Conservation (phyloP, 2,329 filamentous ascomycete genomes). For the Tolypocladium endophyticum region DNA sequence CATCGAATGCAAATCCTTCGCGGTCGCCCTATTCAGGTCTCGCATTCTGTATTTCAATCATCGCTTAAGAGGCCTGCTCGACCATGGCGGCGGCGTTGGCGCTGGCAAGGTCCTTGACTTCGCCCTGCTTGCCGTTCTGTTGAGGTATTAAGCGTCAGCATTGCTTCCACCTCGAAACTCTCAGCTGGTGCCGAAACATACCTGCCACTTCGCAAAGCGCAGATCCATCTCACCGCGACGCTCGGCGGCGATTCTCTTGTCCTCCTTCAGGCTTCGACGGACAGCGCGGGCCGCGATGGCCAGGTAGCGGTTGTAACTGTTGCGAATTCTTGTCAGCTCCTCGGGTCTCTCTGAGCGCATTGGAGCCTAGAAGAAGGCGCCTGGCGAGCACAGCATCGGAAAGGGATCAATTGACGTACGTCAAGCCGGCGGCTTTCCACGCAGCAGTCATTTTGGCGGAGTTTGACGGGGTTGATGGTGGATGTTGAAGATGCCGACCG, state of each 20-base stretch:
- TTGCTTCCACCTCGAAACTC: not conserved
- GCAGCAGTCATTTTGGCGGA: slow-evolving; percentile 81
- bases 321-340: slow-evolving; percentile 22
- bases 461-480: slow-evolving; percentile 18
- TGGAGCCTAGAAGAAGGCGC: not conserved
- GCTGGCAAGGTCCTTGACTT: slow-evolving; percentile 59
- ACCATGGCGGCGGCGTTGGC: slow-evolving; percentile 35
- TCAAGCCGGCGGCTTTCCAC: slow-evolving; percentile 97
- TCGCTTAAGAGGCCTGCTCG: slow-evolving; percentile 22
- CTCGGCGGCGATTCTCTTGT: slow-evolving; percentile 78
- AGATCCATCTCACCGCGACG: slow-evolving; percentile 83
- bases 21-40: slow-evolving; percentile 1
- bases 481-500: slow-evolving; percentile 23
- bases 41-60: not conserved
- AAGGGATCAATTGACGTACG: slow-evolving; percentile 51
- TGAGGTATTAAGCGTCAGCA: slow-evolving; percentile 23
- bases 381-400: not conserved
- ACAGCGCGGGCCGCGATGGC: slow-evolving; percentile 88
- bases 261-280: slow-evolving; percentile 94
- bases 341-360: slow-evolving; percentile 3
- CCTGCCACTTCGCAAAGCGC: slow-evolving; percentile 90
- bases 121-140: slow-evolving; percentile 94
- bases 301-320: slow-evolving; percentile 99
- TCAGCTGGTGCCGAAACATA: slow-evolving; percentile 28
- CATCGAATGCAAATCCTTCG: slow-evolving; percentile 4